Base-by-base conservation (phyloP, 768 basidiomycete species). In the Suillus spraguei region DNA sequence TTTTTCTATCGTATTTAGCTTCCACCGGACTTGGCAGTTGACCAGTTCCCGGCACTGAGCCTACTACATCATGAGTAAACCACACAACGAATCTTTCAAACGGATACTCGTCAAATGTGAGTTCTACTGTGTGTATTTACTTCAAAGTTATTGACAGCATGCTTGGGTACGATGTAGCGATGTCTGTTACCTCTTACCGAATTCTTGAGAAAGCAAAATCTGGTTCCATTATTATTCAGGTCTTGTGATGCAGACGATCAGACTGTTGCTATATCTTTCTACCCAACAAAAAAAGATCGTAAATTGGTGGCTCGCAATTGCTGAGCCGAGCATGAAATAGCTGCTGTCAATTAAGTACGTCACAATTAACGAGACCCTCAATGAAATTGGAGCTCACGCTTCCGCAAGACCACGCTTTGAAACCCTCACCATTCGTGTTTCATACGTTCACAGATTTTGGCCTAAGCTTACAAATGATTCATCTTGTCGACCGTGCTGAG, bases 381-480 rank as follows among this genome's bases (percentile, higher is more conserved):
- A 89, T 91, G 64, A 95, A 94, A 71, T 85, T 99, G 44, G 93
- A 97, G 74, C 91, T 98, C 67, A 91, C 88, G 17, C 77, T 98
- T 55, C 87, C 93, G 1, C 88, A 95, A 75, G 97, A 81, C 13
- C 92, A 97, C 70, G 76, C 82, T 13, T 81, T 97, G 62, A 94
- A 93, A 77, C 75, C 97, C 46, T 96, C 69, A 88, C 96, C 61
- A 95, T 98, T 64, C 96, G 94, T 66, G 95, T 97, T 72, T 91
- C 90, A 60, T 97, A 95, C 72, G 80, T 90, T 32, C 6, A 94
- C 93, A 41, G 96, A 97, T 70, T 94, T 97, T 70, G 95, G 94
- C 71, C 89, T 97, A 72, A 83, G 85, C 53, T 72, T 97, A 52
- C 90, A 92, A 44, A 80, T 87, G 8, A 85, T 98, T 64, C 88